These are phyloP conservation scores for Gracilaria domingensis DNA, from an alignment of 23 red algal species.

Conservation along the genomic window DNA sequence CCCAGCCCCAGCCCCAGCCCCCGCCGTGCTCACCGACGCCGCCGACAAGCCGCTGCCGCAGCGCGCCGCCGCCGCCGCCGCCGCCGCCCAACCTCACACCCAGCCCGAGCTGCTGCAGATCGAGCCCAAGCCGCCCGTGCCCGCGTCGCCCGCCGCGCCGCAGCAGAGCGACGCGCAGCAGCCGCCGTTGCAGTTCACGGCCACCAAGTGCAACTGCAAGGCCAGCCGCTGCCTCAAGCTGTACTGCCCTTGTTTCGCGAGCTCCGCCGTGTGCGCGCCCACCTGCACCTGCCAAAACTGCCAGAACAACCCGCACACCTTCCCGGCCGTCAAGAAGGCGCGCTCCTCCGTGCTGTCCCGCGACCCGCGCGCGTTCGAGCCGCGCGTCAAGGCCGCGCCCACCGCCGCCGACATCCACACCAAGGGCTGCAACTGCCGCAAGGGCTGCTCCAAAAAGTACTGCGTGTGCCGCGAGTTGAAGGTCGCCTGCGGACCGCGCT, in stretches of 20 bases:
- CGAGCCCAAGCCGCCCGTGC: neutral
- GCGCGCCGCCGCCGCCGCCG: neutral
- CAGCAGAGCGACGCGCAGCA: neutral
- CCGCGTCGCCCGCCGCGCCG: no score
- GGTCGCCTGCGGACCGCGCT: constrained; percentile 45
- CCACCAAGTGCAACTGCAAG: constrained; percentile 61
- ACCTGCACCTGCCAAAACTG: constrained; percentile 64
- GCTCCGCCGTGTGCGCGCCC: constrained; percentile 27
- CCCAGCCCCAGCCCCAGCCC: no score
- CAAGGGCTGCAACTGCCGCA: constrained; percentile 78
- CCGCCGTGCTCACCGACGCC: neutral
- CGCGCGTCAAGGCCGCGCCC: constrained; percentile 28
- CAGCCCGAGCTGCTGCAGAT: no score
- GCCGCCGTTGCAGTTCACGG: neutral
- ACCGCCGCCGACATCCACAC: constrained; percentile 34
- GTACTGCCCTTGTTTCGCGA: constrained; percentile 70
- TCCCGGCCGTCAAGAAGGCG: constrained; percentile 43
- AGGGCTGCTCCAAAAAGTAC: constrained; percentile 73
- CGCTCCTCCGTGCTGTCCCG: constrained; percentile 49
- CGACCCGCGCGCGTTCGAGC: constrained; percentile 72
- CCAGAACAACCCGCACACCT: constrained; percentile 34
- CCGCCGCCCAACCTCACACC: no score
- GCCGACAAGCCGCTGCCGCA: no score
- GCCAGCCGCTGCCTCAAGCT: constrained; percentile 60
- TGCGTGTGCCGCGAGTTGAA: constrained; percentile 66